Percentiles rank a stretch among this genome's conserved stretches.
Conservation (phyloP, 331 rosid species). For the Malus hybrid region DNA sequence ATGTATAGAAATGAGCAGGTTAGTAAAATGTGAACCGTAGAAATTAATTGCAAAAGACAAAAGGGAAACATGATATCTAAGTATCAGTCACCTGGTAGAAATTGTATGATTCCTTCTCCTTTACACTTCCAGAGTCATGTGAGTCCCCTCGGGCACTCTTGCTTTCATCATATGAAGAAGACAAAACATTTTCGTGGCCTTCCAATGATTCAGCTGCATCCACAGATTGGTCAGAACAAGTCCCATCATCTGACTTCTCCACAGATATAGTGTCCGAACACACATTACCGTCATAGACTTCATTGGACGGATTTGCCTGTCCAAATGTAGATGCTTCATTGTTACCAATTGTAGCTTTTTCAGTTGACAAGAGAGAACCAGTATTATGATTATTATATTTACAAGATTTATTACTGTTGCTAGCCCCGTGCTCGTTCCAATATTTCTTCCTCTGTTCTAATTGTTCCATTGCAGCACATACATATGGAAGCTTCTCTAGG, state of each 20-base stretch:
- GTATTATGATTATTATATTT: slow-evolving; percentile 22
- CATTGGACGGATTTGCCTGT: slow-evolving; percentile 26
- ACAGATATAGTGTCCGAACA: neutral
- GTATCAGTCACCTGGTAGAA: slow-evolving; percentile 72
- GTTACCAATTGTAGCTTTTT: slow-evolving; percentile 26
- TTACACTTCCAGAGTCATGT: slow-evolving; percentile 33
- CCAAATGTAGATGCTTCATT: slow-evolving; percentile 30
- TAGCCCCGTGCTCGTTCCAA: slow-evolving; percentile 62
- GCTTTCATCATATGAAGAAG: slow-evolving; percentile 52
- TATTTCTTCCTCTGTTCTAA: slow-evolving; percentile 77
- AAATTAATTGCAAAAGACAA: neutral
- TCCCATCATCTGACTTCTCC: slow-evolving; percentile 35
- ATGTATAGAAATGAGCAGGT: neutral
- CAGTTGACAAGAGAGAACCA: slow-evolving; percentile 26
- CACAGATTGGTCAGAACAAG: slow-evolving; percentile 28
- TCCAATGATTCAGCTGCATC: slow-evolving; percentile 34
- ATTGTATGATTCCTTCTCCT: slow-evolving; percentile 58
- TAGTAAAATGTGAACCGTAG: neutral
- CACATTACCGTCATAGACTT: slow-evolving; percentile 29
- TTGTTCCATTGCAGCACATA: slow-evolving; percentile 89
- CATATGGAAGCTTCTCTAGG: slow-evolving; percentile 89
- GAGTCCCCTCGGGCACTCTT: slow-evolving; percentile 25
- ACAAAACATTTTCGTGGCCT: slow-evolving; percentile 29
- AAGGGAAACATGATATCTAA: neutral
- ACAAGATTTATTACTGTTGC: slow-evolving; percentile 20